Evolutionary conservation across 257 asterid species (phyloP).

Genomic region (Paulownia fortunei): DNA sequence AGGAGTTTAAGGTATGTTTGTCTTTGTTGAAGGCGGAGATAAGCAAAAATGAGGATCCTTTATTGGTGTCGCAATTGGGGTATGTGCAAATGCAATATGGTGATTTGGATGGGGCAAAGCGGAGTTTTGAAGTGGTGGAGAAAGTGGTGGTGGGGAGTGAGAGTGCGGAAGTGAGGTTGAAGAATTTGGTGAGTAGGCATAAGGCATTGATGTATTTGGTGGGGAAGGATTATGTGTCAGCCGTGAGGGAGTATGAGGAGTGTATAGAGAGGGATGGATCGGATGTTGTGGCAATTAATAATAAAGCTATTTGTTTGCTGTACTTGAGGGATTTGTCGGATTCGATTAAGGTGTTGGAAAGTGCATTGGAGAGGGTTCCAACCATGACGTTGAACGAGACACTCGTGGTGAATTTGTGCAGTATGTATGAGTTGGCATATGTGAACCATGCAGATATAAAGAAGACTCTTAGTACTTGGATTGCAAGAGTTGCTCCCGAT

Average conservation of each 20-base stretch:
- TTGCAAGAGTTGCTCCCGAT: slow-evolving; percentile 96
- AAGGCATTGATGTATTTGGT: slow-evolving; percentile 88
- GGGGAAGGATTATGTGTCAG: slow-evolving; percentile 89
- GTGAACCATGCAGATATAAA: slow-evolving; percentile 86
- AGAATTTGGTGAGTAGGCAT: slow-evolving; percentile 82
- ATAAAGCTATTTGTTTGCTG: slow-evolving; percentile 96
- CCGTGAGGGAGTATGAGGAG: slow-evolving; percentile 90
- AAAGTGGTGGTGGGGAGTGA: slow-evolving; percentile 44
- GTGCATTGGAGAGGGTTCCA: slow-evolving; percentile 92
- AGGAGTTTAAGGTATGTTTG: slow-evolving; percentile 78
- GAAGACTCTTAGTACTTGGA: slow-evolving; percentile 96
- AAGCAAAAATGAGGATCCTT: slow-evolving; percentile 56
- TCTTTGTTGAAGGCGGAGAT: slow-evolving; percentile 61
- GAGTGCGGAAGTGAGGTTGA: slow-evolving; percentile 50
- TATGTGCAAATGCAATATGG: slow-evolving; percentile 96
- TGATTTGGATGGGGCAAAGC: slow-evolving; percentile 82
- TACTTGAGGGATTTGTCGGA: slow-evolving; percentile 94
- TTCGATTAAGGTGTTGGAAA: slow-evolving; percentile 92
- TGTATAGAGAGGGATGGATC: slow-evolving; percentile 85
- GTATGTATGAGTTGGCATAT: slow-evolving; percentile 97
- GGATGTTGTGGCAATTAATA: slow-evolving; percentile 86
- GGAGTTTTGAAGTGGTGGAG: slow-evolving; percentile 67
- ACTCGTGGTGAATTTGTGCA: slow-evolving; percentile 89
- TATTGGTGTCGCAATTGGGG: slow-evolving; percentile 72
- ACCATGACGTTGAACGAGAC: slow-evolving; percentile 87